Evolutionary conservation across 805 yeast species (phyloP).

Genomic region (Wickerhamomyces kurtzmanii): DNA sequence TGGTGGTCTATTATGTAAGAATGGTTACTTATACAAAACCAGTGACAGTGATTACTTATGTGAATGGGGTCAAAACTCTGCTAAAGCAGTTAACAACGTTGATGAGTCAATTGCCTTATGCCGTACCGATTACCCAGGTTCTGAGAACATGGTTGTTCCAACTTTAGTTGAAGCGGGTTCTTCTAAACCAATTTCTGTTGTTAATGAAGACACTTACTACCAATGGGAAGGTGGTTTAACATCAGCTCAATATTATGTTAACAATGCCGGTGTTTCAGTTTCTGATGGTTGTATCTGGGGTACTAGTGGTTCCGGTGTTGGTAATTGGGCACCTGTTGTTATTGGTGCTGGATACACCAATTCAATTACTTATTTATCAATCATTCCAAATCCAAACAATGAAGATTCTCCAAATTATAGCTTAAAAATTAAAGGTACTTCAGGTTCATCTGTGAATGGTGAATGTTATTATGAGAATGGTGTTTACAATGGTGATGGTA

Average conservation of each 20-base stretch:
- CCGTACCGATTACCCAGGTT: constrained; percentile 77
- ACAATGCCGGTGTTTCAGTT: constrained; percentile 64
- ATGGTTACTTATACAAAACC: constrained; percentile 56
- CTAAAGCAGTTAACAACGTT: constrained; percentile 42
- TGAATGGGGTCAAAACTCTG: constrained; percentile 52
- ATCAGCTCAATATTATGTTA: constrained; percentile 67
- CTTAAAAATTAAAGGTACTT: constrained; percentile 67
- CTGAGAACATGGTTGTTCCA: constrained; percentile 73
- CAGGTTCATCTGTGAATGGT: constrained; percentile 53
- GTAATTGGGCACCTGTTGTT: constrained; percentile 69
- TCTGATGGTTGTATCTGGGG: constrained; percentile 74
- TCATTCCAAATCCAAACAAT: constrained; percentile 77
- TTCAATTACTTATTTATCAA: constrained; percentile 50
- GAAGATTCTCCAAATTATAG: constrained; percentile 45
- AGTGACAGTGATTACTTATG: constrained; percentile 42
- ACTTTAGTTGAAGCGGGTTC: constrained; percentile 44
- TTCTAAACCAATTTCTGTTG: constrained; percentile 43
- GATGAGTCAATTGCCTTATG: constrained; percentile 51
- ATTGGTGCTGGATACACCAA: constrained; percentile 70
- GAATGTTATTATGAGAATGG: constrained; percentile 77
- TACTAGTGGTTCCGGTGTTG: constrained; percentile 37
- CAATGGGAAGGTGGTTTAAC: constrained; percentile 55
- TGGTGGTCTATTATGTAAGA: constrained; percentile 59
- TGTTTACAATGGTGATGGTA: constrained; percentile 48
- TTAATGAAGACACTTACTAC: constrained; percentile 49